These are phyloP conservation scores for Acanthamoeba royreba DNA, from an alignment of 208 protist species.

Conservation along the genomic window DNA sequence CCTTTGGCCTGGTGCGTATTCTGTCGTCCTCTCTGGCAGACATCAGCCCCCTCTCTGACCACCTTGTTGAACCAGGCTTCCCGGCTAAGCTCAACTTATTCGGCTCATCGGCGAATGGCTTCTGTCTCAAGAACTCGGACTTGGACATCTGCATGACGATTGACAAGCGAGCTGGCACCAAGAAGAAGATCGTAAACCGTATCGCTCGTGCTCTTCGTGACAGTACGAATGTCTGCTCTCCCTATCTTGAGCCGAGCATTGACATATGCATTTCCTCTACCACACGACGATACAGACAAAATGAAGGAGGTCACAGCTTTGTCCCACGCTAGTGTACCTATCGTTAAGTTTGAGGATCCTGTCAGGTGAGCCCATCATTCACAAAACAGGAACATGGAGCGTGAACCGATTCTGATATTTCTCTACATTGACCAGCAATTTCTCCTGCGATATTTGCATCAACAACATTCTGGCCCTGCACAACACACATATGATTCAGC, in stretches of 20 bases:
- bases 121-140: constrained; percentile 58
- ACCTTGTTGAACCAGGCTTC: too few relatives aligned
- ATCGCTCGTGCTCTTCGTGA: constrained; percentile 48
- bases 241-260: neutral
- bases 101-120: constrained; percentile 65
- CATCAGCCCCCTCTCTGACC: too few relatives aligned
- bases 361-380: neutral
- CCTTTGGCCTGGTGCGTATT: neutral
- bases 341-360: constrained; percentile 66
- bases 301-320: constrained; percentile 59
- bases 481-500: constrained; percentile 16
- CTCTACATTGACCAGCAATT: neutral
- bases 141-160: constrained; percentile 67
- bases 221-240: neutral
- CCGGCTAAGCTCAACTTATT: constrained; percentile 60
- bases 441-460: constrained; percentile 75
- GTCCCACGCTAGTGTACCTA: constrained; percentile 65
- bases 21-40: too few relatives aligned
- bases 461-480: constrained; percentile 63
- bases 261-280: neutral
- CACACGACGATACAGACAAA: constrained; percentile 12
- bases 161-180: constrained; percentile 42
- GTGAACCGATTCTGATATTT: neutral
- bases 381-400: too few relatives aligned
- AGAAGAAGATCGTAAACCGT: constrained; percentile 50